A percentile compares a stretch with the other conserved stretches of the same genome.
phyloP scores from a whole-genome alignment of 2,329 filamentous ascomycete species.

The Exophiala spinifera region DNA sequence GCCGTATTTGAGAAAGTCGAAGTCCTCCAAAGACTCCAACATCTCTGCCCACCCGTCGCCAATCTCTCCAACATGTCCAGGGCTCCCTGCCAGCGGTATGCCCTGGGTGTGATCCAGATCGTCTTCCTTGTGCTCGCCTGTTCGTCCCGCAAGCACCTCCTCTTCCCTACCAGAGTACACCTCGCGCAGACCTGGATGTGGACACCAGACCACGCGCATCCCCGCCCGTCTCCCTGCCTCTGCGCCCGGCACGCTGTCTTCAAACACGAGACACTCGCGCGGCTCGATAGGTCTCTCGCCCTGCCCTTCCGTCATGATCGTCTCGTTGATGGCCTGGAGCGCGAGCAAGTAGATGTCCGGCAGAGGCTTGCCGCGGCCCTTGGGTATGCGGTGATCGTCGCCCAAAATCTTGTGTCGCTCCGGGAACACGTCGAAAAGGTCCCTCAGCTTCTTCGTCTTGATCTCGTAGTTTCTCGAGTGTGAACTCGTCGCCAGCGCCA shows the following conservation, averaged over 20 bases:
- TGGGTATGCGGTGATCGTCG: constrained; percentile 73
- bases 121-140: constrained; percentile 63
- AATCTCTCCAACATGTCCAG: constrained; percentile 52
- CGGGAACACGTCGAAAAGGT: constrained; percentile 61
- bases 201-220: constrained; percentile 92
- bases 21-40: constrained; percentile 53
- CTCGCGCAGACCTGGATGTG: constrained; percentile 72
- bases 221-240: constrained; percentile 86
- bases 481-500: constrained; percentile 83
- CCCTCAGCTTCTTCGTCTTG: constrained; percentile 62
- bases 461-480: constrained; percentile 69
- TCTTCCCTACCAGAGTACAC: constrained; percentile 75
- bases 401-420: constrained; percentile 72
- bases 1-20: constrained; percentile 59
- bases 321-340: constrained; percentile 76
- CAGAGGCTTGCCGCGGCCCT: constrained; percentile 85
- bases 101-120: constrained; percentile 40
- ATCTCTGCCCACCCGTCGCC: constrained; percentile 60
- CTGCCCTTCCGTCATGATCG: constrained; percentile 52
- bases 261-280: constrained; percentile 91
- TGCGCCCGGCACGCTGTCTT: constrained; percentile 90
- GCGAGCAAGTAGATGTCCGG: constrained; percentile 94
- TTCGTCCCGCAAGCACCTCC: constrained; percentile 78
- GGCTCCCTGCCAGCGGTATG: constrained; percentile 38
- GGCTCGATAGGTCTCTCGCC: constrained; percentile 65